These are phyloP conservation scores for Diaporthe amygdali DNA, from an alignment of 2,329 filamentous ascomycete genomes.

Conservation along the genomic window DNA sequence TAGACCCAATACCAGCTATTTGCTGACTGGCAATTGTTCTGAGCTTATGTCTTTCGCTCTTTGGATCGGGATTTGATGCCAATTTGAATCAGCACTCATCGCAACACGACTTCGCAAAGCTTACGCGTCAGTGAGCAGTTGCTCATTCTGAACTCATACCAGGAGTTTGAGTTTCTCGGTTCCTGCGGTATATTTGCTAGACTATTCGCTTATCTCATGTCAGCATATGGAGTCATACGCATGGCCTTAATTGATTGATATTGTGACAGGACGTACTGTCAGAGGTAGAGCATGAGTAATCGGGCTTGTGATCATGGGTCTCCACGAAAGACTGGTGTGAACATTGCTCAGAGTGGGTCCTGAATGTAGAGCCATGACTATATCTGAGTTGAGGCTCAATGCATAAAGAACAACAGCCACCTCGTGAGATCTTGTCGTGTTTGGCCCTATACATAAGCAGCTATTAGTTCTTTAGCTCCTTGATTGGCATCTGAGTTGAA, in stretches of 20 bases:
- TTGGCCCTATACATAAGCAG: too few species aligned
- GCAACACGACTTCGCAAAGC: background rate
- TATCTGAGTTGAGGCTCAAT: background rate
- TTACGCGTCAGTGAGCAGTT: background rate
- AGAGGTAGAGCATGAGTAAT: background rate
- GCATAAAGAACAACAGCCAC: background rate
- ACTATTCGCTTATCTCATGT: constrained; percentile 8
- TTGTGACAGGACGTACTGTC: background rate
- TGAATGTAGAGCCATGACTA: background rate
- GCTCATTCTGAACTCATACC: background rate
- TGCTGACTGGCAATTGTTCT: background rate
- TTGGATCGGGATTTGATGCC: background rate
- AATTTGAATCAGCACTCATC: background rate
- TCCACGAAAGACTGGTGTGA: background rate
- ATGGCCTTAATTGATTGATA: background rate
- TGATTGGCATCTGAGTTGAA: too few species aligned
- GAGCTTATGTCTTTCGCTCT: background rate
- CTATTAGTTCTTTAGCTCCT: too few species aligned
- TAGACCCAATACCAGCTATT: background rate
- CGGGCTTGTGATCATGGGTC: background rate
- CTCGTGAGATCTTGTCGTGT: background rate
- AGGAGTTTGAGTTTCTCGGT: background rate
- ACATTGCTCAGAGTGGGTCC: too few species aligned
- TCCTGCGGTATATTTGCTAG: background rate
- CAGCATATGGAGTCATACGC: background rate